Conservation (phyloP, 441 rosid species). For the Croton laevigatus region DNA sequence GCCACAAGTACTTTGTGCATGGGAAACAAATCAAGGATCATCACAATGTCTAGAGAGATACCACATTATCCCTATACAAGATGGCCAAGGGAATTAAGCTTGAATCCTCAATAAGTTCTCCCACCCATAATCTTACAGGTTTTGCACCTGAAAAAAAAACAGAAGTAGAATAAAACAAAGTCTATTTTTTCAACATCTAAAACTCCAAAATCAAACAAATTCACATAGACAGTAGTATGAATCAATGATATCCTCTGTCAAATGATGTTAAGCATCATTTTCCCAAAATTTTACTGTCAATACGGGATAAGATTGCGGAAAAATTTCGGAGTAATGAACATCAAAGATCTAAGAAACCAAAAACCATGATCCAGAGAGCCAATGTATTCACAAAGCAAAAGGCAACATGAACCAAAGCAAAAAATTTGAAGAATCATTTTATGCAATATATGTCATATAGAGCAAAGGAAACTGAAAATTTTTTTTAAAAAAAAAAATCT, state of each 20-base stretch:
- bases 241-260: neutral
- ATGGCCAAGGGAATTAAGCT: constrained; percentile 62
- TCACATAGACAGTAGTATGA: neutral
- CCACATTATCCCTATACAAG: constrained; percentile 51
- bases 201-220: neutral
- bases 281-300: neutral
- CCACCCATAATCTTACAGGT: constrained; percentile 65
- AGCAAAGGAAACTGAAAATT: too few relatives aligned
- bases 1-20: neutral
- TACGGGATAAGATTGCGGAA: neutral
- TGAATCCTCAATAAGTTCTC: constrained; percentile 46
- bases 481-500: too few relatives aligned
- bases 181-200: neutral
- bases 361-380: neutral
- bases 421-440: neutral
- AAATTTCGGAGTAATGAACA: neutral
- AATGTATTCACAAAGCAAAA: neutral
- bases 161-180: constrained; percentile 16
- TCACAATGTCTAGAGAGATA: constrained; percentile 31
- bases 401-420: neutral
- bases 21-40: neutral
- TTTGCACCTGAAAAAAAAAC: constrained; percentile 49
- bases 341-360: neutral
- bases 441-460: too few relatives aligned
- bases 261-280: neutral